A percentile compares a stretch with the other conserved stretches of the same genome.
These are phyloP conservation scores for Lodderomyces parapsilosis DNA, from an alignment of 1,139 yeast species.

Conservation along the genomic window DNA sequence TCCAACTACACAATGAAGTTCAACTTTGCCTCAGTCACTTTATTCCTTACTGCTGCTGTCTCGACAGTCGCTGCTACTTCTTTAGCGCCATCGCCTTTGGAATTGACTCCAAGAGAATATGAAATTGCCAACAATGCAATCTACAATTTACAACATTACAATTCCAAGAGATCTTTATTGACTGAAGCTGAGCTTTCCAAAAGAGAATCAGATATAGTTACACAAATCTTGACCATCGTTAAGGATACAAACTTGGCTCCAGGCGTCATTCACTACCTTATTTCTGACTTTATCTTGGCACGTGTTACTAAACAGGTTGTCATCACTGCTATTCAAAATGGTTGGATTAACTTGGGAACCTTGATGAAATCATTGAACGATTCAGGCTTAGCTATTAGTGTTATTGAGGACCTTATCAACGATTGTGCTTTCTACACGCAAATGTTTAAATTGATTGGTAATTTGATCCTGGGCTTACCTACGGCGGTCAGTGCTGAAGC, in stretches of 20 bases:
- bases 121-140: slow-evolving; percentile 28
- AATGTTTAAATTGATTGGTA: slow-evolving; percentile 37
- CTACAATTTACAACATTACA: slow-evolving; percentile 27
- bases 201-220: slow-evolving; percentile 44
- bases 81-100: slow-evolving; percentile 15
- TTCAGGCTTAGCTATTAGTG: slow-evolving; percentile 43
- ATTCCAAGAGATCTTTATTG: slow-evolving; percentile 30
- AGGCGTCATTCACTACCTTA: slow-evolving; percentile 31
- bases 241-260: slow-evolving; percentile 41
- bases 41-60: slow-evolving; percentile 27
- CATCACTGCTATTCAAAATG: slow-evolving; percentile 31
- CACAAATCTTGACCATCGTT: slow-evolving; percentile 41
- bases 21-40: slow-evolving; percentile 28
- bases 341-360: slow-evolving; percentile 34
- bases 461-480: slow-evolving; percentile 32
- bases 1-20: slow-evolving; percentile 28
- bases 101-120: slow-evolving; percentile 32
- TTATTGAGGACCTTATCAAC: slow-evolving; percentile 35
- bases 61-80: slow-evolving; percentile 38
- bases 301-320: slow-evolving; percentile 30
- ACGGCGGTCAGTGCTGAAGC: not conserved
- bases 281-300: slow-evolving; percentile 32
- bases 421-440: slow-evolving; percentile 44
- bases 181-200: slow-evolving; percentile 26
- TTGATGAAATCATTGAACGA: slow-evolving; percentile 43